Base-by-base conservation (phyloP, 1,284 basidiomycete species). In the Apiotrichum mycotoxinovorans region DNA sequence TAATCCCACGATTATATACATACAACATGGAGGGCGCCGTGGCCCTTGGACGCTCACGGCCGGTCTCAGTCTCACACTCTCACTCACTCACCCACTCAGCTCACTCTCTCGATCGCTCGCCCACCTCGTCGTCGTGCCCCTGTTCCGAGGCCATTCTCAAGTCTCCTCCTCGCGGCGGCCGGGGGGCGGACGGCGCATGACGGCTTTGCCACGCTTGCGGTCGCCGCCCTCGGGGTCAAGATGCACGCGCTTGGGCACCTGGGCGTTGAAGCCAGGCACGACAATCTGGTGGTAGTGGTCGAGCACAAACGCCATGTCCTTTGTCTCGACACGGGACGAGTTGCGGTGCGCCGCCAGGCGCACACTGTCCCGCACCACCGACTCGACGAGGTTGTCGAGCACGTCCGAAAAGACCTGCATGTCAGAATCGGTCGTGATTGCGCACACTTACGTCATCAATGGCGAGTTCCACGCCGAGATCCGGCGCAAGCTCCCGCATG, bases 341-440 rank as follows among this genome's bases (percentile, higher is more conserved):
- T 57, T 63, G 4, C 73, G 62, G 60, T 75, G 73, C 41, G 68
- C 68, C 1, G 72, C 69, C 22, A 75, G 51, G 33, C 68, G 66
- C 18, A 66, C 53, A 0, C 65, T 63, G 14, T 68, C 69, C 26
- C 64, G 49, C 14, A 68, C 58, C 3, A 62, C 65, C 38, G 66
- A 64, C 1, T 64, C 62, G 2, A 74, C 45, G 52, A 74, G 58
- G 3, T 17, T 53, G 49, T 74, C 71, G 18, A 73, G 54, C 15
- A 70, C 55, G 5, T 74, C 68, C 37, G 58, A 59, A 18, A 72
- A 55, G 3, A 71, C 54, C 70, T 70, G 52, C 17, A 23, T 9
- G 50, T 55, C 17, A 58, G 38, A 26, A 26, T 4, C 9, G 20
- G 15, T 23, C 25, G 17, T 11, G 10, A 4, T 4, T 25, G 46